Base-by-base conservation (phyloP, 345 rosid species). In the Limnanthes douglasii region DNA sequence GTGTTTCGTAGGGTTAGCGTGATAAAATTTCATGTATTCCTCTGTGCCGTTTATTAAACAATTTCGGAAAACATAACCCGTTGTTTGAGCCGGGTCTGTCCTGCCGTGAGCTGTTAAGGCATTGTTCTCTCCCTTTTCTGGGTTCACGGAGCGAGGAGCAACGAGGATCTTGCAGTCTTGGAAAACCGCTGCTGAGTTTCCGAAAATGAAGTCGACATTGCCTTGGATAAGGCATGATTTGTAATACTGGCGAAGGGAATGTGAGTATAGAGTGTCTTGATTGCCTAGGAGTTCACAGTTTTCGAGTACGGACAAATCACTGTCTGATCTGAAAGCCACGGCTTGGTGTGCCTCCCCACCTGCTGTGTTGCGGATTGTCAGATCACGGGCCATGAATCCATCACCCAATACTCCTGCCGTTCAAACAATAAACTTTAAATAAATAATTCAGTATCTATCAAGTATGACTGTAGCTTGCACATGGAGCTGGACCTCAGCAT, bases 141-240 rank as follows among this genome's bases (percentile, higher is more conserved):
- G 98, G 0, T 66, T 61, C 21, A 42, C 24, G 35, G 69, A 95
- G 43, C 94, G 59, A 4, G 85, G 92, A 27, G 68, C 70, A 6
- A 84, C 37, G 16, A 72, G 21, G 48, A 84, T 70, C 9, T 38
- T 33, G 10, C 86, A 84, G 31, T 90, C 78, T 46, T 80, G 70
- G 45, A 90, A 90, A 3, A 80, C 33, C 6, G 98, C 46, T 11
- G 98, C 94, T 0, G 96, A 64, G 36, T 76, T 76, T 32, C 98
- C 96, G 8, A 90, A 90, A 17, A 90, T 77, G 78, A 83, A 90
- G 57, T 90, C 96, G 11, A 90, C 86, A 11, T 77, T 90, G 41
- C 98, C 98, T 51, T 68, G 68, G 13, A 90, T 84, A 19, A 63
- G 78, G 21, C 96, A 84, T 1, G 64, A 70, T 42, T 61, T 84